Conservation (phyloP, 345 rosid species). For the Salix suchowensis region DNA sequence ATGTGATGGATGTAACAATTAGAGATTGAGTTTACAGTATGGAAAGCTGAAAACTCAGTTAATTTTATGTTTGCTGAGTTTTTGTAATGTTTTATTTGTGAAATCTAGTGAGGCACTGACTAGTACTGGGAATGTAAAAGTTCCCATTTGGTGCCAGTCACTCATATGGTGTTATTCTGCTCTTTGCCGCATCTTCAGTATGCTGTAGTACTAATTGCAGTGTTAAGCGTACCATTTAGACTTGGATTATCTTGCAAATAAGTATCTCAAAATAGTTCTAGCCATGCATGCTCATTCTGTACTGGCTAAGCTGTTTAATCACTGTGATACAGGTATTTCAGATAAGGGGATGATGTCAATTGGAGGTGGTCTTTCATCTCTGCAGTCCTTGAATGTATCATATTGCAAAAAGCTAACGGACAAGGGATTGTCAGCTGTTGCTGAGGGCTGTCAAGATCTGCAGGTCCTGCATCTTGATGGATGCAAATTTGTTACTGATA, state of each 20-base stretch:
- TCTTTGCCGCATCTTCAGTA: background rate
- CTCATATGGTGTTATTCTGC: background rate
- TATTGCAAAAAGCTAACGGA: constrained; percentile 82
- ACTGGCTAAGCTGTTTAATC: background rate
- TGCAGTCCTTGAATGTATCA: constrained; percentile 82
- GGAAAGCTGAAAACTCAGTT: background rate
- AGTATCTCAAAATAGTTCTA: background rate
- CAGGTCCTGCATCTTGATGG: constrained; percentile 58
- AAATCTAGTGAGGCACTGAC: background rate
- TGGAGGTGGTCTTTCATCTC: constrained; percentile 58
- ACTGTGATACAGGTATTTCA: constrained; percentile 54
- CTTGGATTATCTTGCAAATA: background rate
- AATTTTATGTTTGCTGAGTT: background rate
- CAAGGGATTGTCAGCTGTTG: constrained; percentile 70
- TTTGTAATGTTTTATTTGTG: background rate
- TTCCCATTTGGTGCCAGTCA: no score
- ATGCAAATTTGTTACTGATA: constrained; percentile 65
- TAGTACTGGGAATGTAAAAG: no score
- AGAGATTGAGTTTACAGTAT: background rate
- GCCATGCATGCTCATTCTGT: background rate
- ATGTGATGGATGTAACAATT: background rate
- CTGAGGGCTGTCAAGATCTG: constrained; percentile 67
- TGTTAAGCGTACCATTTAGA: background rate
- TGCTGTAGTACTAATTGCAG: background rate
- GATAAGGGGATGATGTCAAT: constrained; percentile 67